Evolutionary conservation across 805 yeast genomes (phyloP).

Genomic region (Sugiyamaella smithiae): DNA sequence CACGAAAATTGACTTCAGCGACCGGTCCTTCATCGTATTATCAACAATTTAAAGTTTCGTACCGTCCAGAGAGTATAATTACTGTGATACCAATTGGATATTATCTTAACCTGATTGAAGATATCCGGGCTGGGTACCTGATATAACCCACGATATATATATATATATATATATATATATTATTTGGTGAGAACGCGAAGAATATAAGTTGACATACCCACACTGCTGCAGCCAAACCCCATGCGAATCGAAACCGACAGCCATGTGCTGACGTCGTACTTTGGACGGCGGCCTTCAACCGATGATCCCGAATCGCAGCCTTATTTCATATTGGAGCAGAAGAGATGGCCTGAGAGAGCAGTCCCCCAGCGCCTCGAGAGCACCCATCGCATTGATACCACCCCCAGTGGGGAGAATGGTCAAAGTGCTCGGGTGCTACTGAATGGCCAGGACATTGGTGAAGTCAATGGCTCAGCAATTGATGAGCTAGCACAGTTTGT

Average conservation of each 20-base stretch:
- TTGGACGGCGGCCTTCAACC: slow-evolving; percentile 10
- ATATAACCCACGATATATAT: no score
- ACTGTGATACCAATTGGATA: no score
- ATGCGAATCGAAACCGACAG: slow-evolving; percentile 19
- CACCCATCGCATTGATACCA: slow-evolving; percentile 6
- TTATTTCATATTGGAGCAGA: slow-evolving; percentile 16
- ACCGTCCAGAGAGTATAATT: no score
- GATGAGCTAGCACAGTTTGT: slow-evolving; percentile 29
- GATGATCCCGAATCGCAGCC: slow-evolving; percentile 14
- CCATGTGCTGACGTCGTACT: slow-evolving; percentile 16
- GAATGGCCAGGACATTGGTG: slow-evolving; percentile 14
- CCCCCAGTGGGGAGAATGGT: not conserved
- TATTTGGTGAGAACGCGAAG: no score
- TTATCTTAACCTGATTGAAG: no score
- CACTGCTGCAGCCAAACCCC: no score
- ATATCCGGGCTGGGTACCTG: no score
- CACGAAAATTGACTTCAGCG: slow-evolving; percentile 65
- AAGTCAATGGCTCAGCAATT: not conserved
- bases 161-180: no score
- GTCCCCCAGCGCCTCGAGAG: slow-evolving; percentile 13
- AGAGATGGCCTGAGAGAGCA: slow-evolving; percentile 14
- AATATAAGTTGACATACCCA: no score
- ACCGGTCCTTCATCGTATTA: slow-evolving; percentile 40
- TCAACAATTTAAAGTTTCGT: no score
- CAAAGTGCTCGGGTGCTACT: slow-evolving; percentile 7